These are phyloP conservation scores for Hylodesmum podocarpum DNA, from an alignment of 306 rosid genomes.

Conservation along the genomic window DNA sequence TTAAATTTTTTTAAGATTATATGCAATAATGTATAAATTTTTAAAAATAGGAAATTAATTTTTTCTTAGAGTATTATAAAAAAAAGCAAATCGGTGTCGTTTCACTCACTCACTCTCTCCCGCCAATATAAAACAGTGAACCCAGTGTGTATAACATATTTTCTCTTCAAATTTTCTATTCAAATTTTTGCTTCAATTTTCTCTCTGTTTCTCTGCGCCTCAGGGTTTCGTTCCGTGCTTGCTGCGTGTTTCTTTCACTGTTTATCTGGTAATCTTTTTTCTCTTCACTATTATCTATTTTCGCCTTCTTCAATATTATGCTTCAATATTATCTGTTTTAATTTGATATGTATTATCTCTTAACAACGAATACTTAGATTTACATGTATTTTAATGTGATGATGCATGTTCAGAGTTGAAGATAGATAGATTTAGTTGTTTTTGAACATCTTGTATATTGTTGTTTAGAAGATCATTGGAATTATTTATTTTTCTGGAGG, in stretches of 20 bases:
- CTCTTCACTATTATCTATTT: not conserved
- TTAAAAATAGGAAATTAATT: too few relatives aligned
- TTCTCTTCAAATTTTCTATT: not conserved
- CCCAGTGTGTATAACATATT: not conserved
- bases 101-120: not conserved
- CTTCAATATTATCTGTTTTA: too few relatives aligned
- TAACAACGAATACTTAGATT: too few relatives aligned
- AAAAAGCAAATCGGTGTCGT: not conserved
- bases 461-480: not conserved
- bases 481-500: not conserved
- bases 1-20: too few relatives aligned
- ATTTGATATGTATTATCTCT: too few relatives aligned
- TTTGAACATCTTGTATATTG: too few relatives aligned
- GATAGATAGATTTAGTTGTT: not conserved
- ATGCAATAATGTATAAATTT: too few relatives aligned
- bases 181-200: not conserved
- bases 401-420: not conserved
- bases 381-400: too few relatives aligned
- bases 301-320: too few relatives aligned
- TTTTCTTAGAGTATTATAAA: too few relatives aligned
- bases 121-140: not conserved
- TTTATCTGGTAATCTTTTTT: constrained; percentile 5
- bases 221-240: constrained; percentile 25
- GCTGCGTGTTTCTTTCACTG: not conserved
- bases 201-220: not conserved